These are phyloP conservation scores for Aphanomyces stellatus DNA, from an alignment of 352 stramenopile species.

Conservation along the genomic window DNA sequence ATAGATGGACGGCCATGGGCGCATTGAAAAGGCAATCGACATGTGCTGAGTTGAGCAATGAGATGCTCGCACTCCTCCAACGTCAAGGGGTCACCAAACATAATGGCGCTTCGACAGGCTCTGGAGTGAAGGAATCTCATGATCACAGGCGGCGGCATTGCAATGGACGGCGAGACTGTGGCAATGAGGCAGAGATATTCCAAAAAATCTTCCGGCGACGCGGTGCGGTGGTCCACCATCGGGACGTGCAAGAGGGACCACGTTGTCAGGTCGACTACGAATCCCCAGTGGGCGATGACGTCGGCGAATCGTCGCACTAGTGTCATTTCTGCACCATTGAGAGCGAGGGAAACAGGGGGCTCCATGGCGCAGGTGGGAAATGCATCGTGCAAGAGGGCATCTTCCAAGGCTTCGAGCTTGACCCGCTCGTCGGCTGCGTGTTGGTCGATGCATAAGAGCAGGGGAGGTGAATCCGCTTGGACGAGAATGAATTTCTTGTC, in stretches of 20 bases:
- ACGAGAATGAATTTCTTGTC: slow-evolving; percentile 88
- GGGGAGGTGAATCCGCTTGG: slow-evolving; percentile 30
- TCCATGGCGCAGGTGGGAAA: slow-evolving; percentile 47
- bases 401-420: slow-evolving; percentile 75
- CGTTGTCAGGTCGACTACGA: slow-evolving; percentile 40
- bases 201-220: slow-evolving; percentile 65
- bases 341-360: slow-evolving; percentile 35
- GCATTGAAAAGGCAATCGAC: slow-evolving; percentile 85
- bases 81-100: slow-evolving; percentile 87
- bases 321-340: slow-evolving; percentile 49
- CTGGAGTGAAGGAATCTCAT: slow-evolving; percentile 79
- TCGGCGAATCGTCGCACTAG: slow-evolving; percentile 35
- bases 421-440: slow-evolving; percentile 88
- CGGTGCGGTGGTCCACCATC: slow-evolving; percentile 59
- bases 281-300: slow-evolving; percentile 74
- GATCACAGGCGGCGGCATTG: slow-evolving; percentile 65
- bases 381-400: slow-evolving; percentile 26
- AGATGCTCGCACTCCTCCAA: slow-evolving; percentile 57
- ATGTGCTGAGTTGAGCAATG: slow-evolving; percentile 59
- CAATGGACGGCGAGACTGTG: slow-evolving; percentile 19
- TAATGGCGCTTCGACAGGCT: slow-evolving; percentile 86
- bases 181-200: slow-evolving; percentile 72
- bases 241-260: slow-evolving; percentile 39
- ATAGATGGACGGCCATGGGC: slow-evolving; percentile 85
- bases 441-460: slow-evolving; percentile 84